These are phyloP conservation scores for Capsella bursapastoris DNA, from an alignment of 345 rosid species.

Conservation along the genomic window DNA sequence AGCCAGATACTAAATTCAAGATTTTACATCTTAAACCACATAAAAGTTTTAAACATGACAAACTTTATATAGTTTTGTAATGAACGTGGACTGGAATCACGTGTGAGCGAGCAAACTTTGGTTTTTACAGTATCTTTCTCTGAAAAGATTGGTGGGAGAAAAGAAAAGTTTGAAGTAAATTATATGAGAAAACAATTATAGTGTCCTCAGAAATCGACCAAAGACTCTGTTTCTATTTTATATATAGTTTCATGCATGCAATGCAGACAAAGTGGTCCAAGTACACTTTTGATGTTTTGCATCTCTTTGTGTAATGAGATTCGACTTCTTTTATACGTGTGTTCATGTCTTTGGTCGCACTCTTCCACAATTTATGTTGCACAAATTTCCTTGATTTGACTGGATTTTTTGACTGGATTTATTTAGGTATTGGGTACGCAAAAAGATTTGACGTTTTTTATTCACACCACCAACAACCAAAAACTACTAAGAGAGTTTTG, in stretches of 20 bases:
- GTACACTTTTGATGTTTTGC: conserved; percentile 46
- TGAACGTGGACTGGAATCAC: conserved; percentile 42
- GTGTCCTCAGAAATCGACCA: conserved; percentile 31
- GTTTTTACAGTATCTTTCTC: conserved; percentile 32
- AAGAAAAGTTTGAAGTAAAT: conserved; percentile 30
- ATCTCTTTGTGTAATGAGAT: conserved; percentile 37
- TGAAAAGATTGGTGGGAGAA: conserved; percentile 40
- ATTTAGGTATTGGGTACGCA: background rate
- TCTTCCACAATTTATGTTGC: conserved; percentile 25
- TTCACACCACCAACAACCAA: background rate
- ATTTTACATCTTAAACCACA: background rate
- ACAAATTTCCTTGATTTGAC: conserved; percentile 24
- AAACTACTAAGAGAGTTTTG: background rate
- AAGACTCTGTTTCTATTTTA: conserved; percentile 3
- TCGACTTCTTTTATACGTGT: conserved; percentile 36
- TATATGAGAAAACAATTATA: conserved; percentile 28
- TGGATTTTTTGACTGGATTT: conserved; percentile 29
- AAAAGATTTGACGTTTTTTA: background rate
- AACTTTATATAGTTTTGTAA: conserved; percentile 6
- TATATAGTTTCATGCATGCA: conserved; percentile 42
- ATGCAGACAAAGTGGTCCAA: conserved; percentile 42
- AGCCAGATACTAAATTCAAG: background rate
- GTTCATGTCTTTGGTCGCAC: conserved; percentile 4
- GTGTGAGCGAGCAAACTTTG: conserved; percentile 39
- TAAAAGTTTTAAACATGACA: conserved; percentile 3